Conservation (phyloP, 2,329 filamentous ascomycete species). For the Xylaria sp. region DNA sequence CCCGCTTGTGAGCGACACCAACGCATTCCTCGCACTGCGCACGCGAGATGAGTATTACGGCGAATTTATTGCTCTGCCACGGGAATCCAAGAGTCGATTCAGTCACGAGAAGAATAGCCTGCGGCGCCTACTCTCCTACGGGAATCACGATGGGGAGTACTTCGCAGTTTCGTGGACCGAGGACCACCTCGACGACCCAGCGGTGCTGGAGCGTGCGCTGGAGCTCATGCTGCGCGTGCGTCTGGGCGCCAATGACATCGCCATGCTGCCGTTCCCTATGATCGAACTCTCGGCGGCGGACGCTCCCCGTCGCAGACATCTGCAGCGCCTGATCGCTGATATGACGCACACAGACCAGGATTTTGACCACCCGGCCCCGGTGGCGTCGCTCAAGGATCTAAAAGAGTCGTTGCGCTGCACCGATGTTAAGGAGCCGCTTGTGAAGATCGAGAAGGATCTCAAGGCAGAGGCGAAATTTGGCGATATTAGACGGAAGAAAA, state of each 20-base stretch:
- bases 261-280: slow-evolving; percentile 44
- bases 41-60: slow-evolving; percentile 40
- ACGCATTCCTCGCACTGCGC: slow-evolving; percentile 34
- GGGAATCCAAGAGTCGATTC: slow-evolving; percentile 35
- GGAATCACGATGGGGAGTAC: not conserved
- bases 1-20: not conserved
- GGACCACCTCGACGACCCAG: slow-evolving; percentile 36
- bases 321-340: slow-evolving; percentile 30
- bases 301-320: not conserved
- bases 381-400: not conserved
- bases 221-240: slow-evolving; percentile 44
- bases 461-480: not conserved
- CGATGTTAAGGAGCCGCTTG: not conserved
- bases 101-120: slow-evolving; percentile 43
- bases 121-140: slow-evolving; percentile 42
- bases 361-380: not conserved
- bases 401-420: not conserved
- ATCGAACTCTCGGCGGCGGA: slow-evolving; percentile 39
- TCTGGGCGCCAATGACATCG: slow-evolving; percentile 37
- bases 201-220: slow-evolving; percentile 44
- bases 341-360: slow-evolving; percentile 33
- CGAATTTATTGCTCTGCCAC: slow-evolving; percentile 42
- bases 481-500: not conserved
- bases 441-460: slow-evolving; percentile 22
- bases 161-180: slow-evolving; percentile 27